phyloP scores from a whole-genome alignment of 2,329 filamentous ascomycete genomes.

The Paracoccidioides brasiliensis region DNA sequence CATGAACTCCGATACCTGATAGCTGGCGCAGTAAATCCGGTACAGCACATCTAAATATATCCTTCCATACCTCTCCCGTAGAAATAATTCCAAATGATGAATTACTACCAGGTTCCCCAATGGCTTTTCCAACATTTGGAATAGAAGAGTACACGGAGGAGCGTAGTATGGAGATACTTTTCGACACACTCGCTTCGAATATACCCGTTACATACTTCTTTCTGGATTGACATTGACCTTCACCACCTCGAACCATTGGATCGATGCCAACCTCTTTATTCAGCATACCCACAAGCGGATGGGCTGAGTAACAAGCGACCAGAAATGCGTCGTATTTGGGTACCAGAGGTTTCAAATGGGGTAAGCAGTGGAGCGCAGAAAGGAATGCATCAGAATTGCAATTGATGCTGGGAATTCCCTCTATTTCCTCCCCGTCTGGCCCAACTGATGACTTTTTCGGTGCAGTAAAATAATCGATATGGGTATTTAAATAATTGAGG shows the following conservation, averaged over 20 bases:
- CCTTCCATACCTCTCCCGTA: slow-evolving; percentile 74
- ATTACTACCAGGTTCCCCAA: slow-evolving; percentile 27
- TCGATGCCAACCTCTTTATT: slow-evolving; percentile 29
- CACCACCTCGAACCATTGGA: slow-evolving; percentile 1
- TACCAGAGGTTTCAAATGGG: slow-evolving; percentile 36
- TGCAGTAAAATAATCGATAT: slow-evolving; percentile 30
- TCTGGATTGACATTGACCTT: slow-evolving; percentile 3
- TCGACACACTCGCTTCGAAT: slow-evolving; percentile 66
- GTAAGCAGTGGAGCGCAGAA: slow-evolving; percentile 51
- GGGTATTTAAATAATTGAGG: slow-evolving; percentile 24
- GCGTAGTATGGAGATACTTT: not conserved
- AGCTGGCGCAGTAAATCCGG: slow-evolving; percentile 46
- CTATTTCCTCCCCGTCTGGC: slow-evolving; percentile 18
- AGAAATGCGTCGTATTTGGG: slow-evolving; percentile 55
- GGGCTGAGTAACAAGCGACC: slow-evolving; percentile 77
- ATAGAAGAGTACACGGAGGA: not conserved
- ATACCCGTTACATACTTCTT: slow-evolving; percentile 60
- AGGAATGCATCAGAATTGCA: slow-evolving; percentile 52
- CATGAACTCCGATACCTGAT: slow-evolving; percentile 14
- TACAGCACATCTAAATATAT: slow-evolving; percentile 55
- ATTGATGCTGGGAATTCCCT: slow-evolving; percentile 64
- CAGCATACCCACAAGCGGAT: slow-evolving; percentile 58
- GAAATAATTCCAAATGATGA: slow-evolving; percentile 70
- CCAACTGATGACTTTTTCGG: slow-evolving; percentile 19
- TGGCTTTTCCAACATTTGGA: slow-evolving; percentile 8